Evolutionary conservation across 371 early-diverging fungal species (phyloP), one percentile per base, ranked within the genome.

Genomic region (Mucor velutinosus): DNA sequence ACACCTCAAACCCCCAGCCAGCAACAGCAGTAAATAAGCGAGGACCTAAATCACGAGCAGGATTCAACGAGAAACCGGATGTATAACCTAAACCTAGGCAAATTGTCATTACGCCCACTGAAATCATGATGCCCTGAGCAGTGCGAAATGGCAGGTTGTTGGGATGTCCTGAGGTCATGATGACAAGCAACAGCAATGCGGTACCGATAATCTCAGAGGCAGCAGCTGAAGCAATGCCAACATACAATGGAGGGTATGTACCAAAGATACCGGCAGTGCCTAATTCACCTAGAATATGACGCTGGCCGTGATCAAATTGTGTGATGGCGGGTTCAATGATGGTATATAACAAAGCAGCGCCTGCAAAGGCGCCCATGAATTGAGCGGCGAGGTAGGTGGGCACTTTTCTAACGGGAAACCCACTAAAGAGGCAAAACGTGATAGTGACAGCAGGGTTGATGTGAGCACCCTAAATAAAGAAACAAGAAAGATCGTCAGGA

Each of bases 31-130:
- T 90, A 73, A 95, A 92, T 21, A 93, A 68, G 56, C 96, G 90
- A 12, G 95, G 95, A 17, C 94, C 96, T 70, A 96, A 74, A 81
- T 96, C 96, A 71, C 95, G 89, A 17, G 96, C 95, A 51, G 94
- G 95, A 76, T 96, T 96, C 58, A 96, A 76, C 19, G 91, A 92
- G 57, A 89, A 92, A 8, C 93, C 93, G 29, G 93, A 92, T 57
- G 87, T 85, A 82, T 88, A 90, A 19, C 89, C 90, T 56, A 90
- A 77, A 45, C 90, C 80, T 0, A 78, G 60, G 7, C 70, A 62
- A 19, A 83, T 73, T 7, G 75, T 67, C 25, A 72, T 67, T 69
- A 88, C 77, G 60, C 87, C 88, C 49, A 82, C 78, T 17, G 89
- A 82, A 41, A 95, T 79, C 65, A 89, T 79, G 30, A 91, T 73